phyloP scores from a whole-genome alignment of 495 filamentous ascomycete genomes.

The Tuber indicum region DNA sequence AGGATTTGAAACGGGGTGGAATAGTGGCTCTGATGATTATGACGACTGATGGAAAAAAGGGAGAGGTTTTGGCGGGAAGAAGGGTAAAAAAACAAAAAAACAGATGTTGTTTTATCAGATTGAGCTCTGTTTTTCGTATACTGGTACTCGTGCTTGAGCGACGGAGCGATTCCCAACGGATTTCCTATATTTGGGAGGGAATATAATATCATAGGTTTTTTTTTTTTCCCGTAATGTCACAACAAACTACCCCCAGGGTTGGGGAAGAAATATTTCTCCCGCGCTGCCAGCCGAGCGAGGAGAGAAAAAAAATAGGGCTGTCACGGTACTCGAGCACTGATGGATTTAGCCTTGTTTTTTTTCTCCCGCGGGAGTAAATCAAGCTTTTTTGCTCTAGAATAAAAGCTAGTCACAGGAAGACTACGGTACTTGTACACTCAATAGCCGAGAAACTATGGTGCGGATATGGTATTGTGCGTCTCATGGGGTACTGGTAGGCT shows the following conservation, averaged over 20 bases:
- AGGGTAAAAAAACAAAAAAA: neutral
- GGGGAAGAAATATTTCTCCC: neutral
- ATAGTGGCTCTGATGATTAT: conserved; percentile 72
- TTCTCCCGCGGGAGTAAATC: neutral
- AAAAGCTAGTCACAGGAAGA: neutral
- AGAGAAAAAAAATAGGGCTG: neutral
- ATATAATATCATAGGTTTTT: neutral
- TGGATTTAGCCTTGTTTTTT: neutral
- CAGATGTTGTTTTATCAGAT: neutral
- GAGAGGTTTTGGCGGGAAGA: neutral
- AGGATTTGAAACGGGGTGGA: conserved; percentile 84
- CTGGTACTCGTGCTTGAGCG: neutral
- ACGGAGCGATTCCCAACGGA: neutral
- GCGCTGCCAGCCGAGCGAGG: neutral
- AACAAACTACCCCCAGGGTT: neutral
- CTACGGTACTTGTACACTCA: neutral
- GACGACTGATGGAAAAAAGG: conserved; percentile 53
- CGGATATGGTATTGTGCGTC: neutral
- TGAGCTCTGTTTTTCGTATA: neutral
- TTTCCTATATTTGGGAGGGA: neutral
- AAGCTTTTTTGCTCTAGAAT: neutral
- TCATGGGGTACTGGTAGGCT: neutral
- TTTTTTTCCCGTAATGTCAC: neutral
- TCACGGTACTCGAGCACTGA: neutral
- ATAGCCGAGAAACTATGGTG: neutral